Base-by-base conservation (phyloP, 371 early-diverging fungal species). In the Mycotypha africana region DNA sequence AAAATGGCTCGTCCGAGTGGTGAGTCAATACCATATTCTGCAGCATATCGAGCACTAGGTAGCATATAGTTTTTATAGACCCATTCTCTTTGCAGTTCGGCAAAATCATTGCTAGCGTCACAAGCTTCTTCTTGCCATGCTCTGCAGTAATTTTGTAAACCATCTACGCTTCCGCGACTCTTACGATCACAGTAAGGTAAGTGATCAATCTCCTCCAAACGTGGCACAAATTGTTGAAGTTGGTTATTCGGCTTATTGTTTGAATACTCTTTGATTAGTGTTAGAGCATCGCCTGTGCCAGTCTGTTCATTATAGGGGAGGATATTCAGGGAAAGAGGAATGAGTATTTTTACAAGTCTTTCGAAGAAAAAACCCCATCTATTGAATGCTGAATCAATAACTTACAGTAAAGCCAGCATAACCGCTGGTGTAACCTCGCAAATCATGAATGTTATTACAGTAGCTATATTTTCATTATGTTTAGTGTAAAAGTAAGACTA, bases 331-430 rank as follows among this genome's bases (percentile, higher is more conserved):
- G n/a, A n/a, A n/a, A n/a, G n/a, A n/a, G n/a, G n/a, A n/a, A n/a
- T n/a, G n/a, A n/a, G n/a, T n/a, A n/a, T n/a, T n/a, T n/a, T n/a
- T n/a, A n/a, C n/a, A n/a, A n/a, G n/a, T n/a, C n/a, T n/a, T n/a
- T n/a, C n/a, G n/a, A n/a, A n/a, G n/a, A n/a, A n/a, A n/a, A n/a
- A n/a, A n/a, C n/a, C n/a, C n/a, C n/a, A n/a, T n/a, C n/a, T n/a
- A n/a, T n/a, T n/a, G n/a, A n/a, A n/a, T n/a, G n/a, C n/a, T n/a
- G n/a, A n/a, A n/a, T n/a, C n/a, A n/a, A n/a, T 22, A 5, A 9
- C 10, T 25, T 57, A 62, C 67, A 38, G 76, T 76, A 40, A 79
- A 81, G 26, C 76, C 76, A 15, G 72, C 74, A 45, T 71, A 72
- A 5, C 79, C 79, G 15, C 60, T 54, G 2, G 71, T 70, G 25